phyloP scores from a whole-genome alignment of 352 stramenopile species.

The Globisporangium alternatum region DNA sequence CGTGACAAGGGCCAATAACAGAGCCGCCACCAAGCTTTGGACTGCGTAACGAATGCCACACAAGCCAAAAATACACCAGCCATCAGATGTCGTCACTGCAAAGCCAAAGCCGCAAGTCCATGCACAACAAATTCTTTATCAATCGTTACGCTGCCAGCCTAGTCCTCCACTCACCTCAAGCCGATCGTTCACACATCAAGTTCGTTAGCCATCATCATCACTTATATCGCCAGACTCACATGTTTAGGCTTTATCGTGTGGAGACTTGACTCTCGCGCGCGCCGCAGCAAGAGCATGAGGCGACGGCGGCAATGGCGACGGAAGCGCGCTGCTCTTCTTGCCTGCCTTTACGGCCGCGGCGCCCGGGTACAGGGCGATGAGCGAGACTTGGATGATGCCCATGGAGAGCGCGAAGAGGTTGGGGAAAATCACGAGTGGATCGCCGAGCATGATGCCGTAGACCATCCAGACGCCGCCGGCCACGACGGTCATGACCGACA shows the following conservation, averaged over 20 bases:
- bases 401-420: conserved; percentile 71
- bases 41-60: neutral
- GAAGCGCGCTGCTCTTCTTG: neutral
- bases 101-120: neutral
- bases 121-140: neutral
- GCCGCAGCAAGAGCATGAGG: too few species aligned
- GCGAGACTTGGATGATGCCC: conserved; percentile 65
- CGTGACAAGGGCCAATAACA: neutral
- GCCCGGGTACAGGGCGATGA: conserved; percentile 56
- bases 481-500: conserved; percentile 80
- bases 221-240: neutral
- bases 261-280: conserved; percentile 9
- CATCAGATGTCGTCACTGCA: neutral
- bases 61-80: neutral
- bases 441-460: conserved; percentile 65
- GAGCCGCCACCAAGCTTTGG: neutral
- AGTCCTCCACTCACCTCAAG: neutral
- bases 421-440: conserved; percentile 62
- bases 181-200: neutral
- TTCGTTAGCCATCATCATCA: neutral
- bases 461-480: conserved; percentile 59
- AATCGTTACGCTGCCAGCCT: neutral
- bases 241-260: conserved; percentile 24
- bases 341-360: neutral
- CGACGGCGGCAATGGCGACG: neutral